Conservation (phyloP, 2,329 filamentous ascomycete genomes). For the Cadophora gregata region DNA sequence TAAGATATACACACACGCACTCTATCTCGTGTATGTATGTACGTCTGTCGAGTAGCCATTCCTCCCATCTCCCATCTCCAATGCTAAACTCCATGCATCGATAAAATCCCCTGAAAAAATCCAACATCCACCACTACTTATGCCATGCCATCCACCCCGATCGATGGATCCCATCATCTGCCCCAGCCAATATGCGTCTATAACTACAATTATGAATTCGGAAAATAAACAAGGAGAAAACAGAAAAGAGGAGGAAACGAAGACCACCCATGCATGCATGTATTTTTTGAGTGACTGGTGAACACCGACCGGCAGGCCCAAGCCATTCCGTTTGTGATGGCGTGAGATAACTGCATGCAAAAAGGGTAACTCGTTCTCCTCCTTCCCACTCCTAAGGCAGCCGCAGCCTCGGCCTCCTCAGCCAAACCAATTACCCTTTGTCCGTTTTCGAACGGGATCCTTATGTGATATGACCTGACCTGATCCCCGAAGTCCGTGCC, state of each 20-base stretch:
- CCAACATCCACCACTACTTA: not conserved
- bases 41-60: no score
- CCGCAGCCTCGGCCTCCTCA: not conserved
- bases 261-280: conserved; percentile 6
- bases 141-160: not conserved
- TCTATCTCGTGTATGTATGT: not conserved
- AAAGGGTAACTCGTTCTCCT: conserved; percentile 2
- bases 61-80: conserved; percentile 8
- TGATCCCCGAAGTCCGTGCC: conserved; percentile 21
- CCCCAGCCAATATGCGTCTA: conserved; percentile 22
- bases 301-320: conserved; percentile 15
- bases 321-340: not conserved
- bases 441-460: conserved; percentile 16
- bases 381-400: not conserved
- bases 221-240: not conserved
- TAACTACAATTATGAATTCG: conserved; percentile 20
- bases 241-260: not conserved
- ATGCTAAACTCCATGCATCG: not conserved
- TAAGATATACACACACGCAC: not conserved
- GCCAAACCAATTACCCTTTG: conserved; percentile 12
- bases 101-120: conserved; percentile 1
- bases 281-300: conserved; percentile 4
- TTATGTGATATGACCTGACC: conserved; percentile 18
- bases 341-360: conserved; percentile 12
- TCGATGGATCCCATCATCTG: not conserved